A percentile compares a stretch with the other conserved stretches of the same genome.
phyloP scores from a whole-genome alignment of 1,139 yeast genomes.

The Cylindricascospora bacillispora region DNA sequence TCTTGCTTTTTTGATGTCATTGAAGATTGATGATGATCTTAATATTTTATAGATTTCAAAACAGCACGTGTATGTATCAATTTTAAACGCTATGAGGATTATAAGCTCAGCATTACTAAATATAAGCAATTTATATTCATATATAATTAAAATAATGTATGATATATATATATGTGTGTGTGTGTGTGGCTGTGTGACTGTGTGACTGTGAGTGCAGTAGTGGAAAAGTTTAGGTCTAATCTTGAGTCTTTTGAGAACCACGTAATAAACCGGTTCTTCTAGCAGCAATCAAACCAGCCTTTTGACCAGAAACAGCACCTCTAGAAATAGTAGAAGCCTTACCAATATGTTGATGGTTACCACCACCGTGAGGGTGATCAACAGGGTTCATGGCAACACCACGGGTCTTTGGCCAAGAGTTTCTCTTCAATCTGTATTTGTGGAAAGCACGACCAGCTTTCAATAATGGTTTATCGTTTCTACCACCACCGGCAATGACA shows the following conservation, averaged over 20 bases:
- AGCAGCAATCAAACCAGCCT: conserved; percentile 99
- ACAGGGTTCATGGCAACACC: conserved; percentile 99
- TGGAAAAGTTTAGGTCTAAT: conserved; percentile 4
- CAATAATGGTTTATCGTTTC: conserved; percentile 97
- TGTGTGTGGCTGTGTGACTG: too few species aligned
- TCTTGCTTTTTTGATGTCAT: too few species aligned
- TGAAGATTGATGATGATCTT: too few species aligned
- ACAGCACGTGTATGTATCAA: too few species aligned
- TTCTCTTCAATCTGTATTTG: conserved; percentile 97
- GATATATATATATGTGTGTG: too few species aligned
- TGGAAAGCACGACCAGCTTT: conserved; percentile 99
- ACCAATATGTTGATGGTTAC: conserved; percentile 99
- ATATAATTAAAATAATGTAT: too few species aligned
- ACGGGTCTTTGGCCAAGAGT: conserved; percentile 99
- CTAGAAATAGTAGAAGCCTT: conserved; percentile 99
- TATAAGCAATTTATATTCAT: too few species aligned
- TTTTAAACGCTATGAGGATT: too few species aligned
- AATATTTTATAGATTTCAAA: too few species aligned
- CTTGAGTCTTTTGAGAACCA: conserved; percentile 34
- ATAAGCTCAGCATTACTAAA: too few species aligned
- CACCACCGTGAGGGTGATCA: conserved; percentile 99
- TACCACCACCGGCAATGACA: conserved; percentile 99
- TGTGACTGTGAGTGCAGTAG: too few species aligned
- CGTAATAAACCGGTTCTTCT: conserved; percentile 99
- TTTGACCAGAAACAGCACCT: conserved; percentile 99